These are phyloP conservation scores for Alternaria panax DNA, from an alignment of 2,329 filamentous ascomycete genomes.

Conservation along the genomic window DNA sequence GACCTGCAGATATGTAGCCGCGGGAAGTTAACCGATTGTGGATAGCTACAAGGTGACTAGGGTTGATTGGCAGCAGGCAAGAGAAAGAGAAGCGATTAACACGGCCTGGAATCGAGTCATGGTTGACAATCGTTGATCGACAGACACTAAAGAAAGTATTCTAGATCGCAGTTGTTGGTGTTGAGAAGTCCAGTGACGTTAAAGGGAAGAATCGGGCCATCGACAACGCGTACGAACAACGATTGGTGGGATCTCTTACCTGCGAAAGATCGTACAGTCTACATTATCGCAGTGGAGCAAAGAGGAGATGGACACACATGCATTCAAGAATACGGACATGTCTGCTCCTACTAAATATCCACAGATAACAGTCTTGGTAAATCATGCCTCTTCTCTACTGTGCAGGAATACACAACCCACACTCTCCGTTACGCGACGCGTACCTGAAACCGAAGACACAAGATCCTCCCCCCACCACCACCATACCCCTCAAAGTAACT, in stretches of 20 bases:
- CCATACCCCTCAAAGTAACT: constrained; percentile 11
- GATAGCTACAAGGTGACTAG: constrained; percentile 9
- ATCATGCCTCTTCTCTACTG: neutral
- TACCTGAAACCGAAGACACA: constrained; percentile 5
- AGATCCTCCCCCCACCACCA: neutral
- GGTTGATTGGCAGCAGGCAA: constrained; percentile 9
- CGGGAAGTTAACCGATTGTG: constrained; percentile 20
- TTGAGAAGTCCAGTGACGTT: neutral
- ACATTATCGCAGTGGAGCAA: constrained; percentile 1
- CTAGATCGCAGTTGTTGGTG: constrained; percentile 11
- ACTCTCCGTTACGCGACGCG: neutral
- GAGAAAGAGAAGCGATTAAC: neutral
- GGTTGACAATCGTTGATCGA: constrained; percentile 3
- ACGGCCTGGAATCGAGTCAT: constrained; percentile 11
- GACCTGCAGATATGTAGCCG: constrained; percentile 24
- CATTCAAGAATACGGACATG: neutral
- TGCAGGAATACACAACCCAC: neutral
- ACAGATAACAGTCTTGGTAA: constrained; percentile 12
- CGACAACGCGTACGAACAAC: neutral
- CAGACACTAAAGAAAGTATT: constrained; percentile 2
- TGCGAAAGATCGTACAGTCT: neutral
- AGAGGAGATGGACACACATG: neutral
- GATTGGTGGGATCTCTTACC: constrained; percentile 5
- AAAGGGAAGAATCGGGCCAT: neutral
- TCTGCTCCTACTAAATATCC: constrained; percentile 1